Conservation (phyloP, 768 basidiomycete genomes). For the Trametes cingulata region DNA sequence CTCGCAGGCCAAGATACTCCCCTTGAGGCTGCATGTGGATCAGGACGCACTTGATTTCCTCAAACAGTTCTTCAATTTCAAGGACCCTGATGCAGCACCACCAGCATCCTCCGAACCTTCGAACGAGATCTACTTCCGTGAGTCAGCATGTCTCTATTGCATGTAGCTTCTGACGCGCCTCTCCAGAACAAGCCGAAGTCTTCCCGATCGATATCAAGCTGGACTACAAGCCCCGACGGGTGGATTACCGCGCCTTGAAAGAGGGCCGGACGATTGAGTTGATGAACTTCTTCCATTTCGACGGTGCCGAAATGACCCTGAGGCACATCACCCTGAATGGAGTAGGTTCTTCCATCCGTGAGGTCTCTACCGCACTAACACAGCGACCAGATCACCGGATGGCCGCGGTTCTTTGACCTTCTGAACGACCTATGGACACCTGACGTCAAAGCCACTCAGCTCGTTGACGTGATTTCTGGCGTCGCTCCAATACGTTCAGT, state of each 20-base stretch:
- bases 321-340: constrained; percentile 90
- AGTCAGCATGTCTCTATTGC: constrained; percentile 29
- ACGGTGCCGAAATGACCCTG: constrained; percentile 97
- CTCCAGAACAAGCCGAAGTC: constrained; percentile 86
- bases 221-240: constrained; percentile 97
- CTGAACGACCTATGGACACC: constrained; percentile 99
- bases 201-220: constrained; percentile 94
- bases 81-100: constrained; percentile 52
- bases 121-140: constrained; percentile 75
- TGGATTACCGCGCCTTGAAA: constrained; percentile 88
- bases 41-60: constrained; percentile 98
- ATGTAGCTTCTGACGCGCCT: constrained; percentile 1
- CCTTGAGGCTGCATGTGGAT: constrained; percentile 91
- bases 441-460: constrained; percentile 97
- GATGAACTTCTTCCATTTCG: constrained; percentile 99
- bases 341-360: constrained; percentile 48
- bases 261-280: constrained; percentile 93
- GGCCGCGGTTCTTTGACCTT: constrained; percentile 83
- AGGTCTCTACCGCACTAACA: not conserved
- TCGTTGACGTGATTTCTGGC: constrained; percentile 95
- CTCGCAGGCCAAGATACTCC: constrained; percentile 81
- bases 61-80: constrained; percentile 94
- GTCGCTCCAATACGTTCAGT: constrained; percentile 95
- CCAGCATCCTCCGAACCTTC: constrained; percentile 36
- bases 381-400: constrained; percentile 77